Evolutionary conservation across 2,329 filamentous ascomycete species (phyloP).

Genomic region (Fonsecaea pugnacius): DNA sequence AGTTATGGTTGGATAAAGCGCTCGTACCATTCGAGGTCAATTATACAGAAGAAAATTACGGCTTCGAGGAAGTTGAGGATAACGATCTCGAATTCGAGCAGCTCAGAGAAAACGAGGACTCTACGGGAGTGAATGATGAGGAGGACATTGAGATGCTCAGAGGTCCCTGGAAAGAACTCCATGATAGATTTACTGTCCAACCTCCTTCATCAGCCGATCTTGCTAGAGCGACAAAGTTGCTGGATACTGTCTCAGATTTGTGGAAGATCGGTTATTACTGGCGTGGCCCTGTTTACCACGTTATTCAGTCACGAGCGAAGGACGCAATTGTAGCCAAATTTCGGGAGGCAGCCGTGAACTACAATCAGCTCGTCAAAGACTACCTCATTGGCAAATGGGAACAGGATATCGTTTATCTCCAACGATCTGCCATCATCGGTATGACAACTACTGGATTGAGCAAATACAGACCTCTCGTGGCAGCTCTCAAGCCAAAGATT

Average conservation of each 20-base stretch:
- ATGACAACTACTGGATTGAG: conserved; percentile 80
- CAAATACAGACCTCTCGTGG: conserved; percentile 75
- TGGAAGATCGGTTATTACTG: conserved; percentile 61
- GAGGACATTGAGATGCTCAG: conserved; percentile 58
- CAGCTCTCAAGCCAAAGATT: conserved; percentile 67
- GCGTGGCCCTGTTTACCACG: conserved; percentile 69
- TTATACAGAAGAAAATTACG: conserved; percentile 55
- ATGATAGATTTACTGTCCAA: conserved; percentile 46
- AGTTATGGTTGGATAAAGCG: conserved; percentile 62
- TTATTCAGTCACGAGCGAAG: conserved; percentile 63
- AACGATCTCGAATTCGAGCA: conserved; percentile 64
- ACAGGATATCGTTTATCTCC: conserved; percentile 64
- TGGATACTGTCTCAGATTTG: conserved; percentile 57
- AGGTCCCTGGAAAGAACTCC: conserved; percentile 52
- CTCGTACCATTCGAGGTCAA: conserved; percentile 52
- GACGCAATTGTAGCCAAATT: conserved; percentile 54
- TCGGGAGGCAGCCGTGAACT: conserved; percentile 55
- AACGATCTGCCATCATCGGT: conserved; percentile 63
- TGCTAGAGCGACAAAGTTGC: conserved; percentile 42
- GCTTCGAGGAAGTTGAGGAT: conserved; percentile 62
- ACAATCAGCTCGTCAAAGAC: conserved; percentile 56
- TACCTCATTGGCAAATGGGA: conserved; percentile 64
- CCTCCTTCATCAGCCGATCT: conserved; percentile 39
- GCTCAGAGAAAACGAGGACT: conserved; percentile 64
- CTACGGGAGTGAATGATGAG: conserved; percentile 58